Conservation (phyloP, 768 basidiomycete genomes). For the Aureoboletus auriporus region DNA sequence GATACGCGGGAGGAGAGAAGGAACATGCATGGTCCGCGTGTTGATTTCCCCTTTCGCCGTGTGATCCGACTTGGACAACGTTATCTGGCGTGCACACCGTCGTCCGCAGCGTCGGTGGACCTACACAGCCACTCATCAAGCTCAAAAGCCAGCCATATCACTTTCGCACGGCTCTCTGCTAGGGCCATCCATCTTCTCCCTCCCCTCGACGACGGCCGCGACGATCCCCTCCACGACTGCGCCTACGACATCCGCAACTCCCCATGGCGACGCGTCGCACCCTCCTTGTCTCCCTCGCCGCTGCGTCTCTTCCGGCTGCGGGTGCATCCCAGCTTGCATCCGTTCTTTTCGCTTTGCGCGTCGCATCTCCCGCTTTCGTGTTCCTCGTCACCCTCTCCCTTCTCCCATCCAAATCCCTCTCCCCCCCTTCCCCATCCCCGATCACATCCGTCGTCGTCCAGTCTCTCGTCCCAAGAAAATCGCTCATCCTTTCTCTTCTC, state of each 20-base stretch:
- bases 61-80: neutral
- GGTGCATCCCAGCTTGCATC: conserved; percentile 21
- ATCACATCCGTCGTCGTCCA: conserved; percentile 79
- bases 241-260: conserved; percentile 1
- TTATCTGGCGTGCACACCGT: conserved; percentile 5
- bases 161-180: conserved; percentile 29
- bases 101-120: conserved; percentile 4
- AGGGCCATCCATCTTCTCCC: conserved; percentile 19
- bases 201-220: conserved; percentile 27
- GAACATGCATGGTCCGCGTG: too few relatives aligned
- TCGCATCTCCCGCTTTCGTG: conserved; percentile 66
- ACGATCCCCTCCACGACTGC: conserved; percentile 9
- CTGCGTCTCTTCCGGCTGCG: conserved; percentile 20
- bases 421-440: conserved; percentile 46
- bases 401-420: conserved; percentile 43
- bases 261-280: conserved; percentile 25
- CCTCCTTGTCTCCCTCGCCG: conserved; percentile 17
- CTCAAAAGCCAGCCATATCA: conserved; percentile 29
- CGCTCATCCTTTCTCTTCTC: conserved; percentile 67
- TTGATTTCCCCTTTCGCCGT: too few relatives aligned
- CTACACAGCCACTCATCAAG: conserved; percentile 27
- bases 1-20: too few relatives aligned
- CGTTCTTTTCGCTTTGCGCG: conserved; percentile 54
- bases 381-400: conserved; percentile 61
- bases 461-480: conserved; percentile 67